Base-by-base conservation (phyloP, 768 basidiomycete species). In the Amanita fuliginea region DNA sequence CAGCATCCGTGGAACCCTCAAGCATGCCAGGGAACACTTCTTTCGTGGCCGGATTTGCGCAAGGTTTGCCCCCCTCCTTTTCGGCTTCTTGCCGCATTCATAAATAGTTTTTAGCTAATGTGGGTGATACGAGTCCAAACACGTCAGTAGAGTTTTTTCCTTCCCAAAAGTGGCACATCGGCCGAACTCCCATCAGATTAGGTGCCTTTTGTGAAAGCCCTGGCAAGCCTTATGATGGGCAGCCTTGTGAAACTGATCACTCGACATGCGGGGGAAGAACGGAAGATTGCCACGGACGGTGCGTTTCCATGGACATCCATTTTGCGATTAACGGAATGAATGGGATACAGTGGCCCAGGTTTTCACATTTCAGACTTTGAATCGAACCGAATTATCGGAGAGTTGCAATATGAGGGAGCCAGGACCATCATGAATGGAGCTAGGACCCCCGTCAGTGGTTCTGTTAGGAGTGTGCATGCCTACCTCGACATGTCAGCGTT, bases 161-260 rank as follows among this genome's bases (percentile, higher is more conserved):
- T 41, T 46, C 34, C 42, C 26, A 24, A n/a, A 48, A 30, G 49
- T 50, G 16, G 51, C 45, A 37, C 24, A n/a, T 30, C 32, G 48
- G 41, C 16, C 52, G 37, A 40, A 28, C 42, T 47, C 54, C 40
- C 35, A 45, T 42, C 51, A 70, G 85, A 63, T 61, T 75, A 67
- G 85, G 85, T 4, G 81, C 86, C 2, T 83, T 80, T 64, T 90
- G 87, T 58, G 81, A 89, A 59, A 81, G 78, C 48, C 86, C 85
- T 5, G 87, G 86, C 10, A 51, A 87, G 59, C 57, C 70, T 0
- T 81, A 71, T 63, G 74, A 87, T 54, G 86, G 87, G 8, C 69
- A 75, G 57, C 63, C 72, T 6, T 89, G 87, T 59, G 79, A 85
- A n/a, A 69, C 76, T 40, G 71, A 82, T 21, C 76, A 78, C 51